These are phyloP conservation scores for Populus ilicifolia DNA, from an alignment of 345 rosid species.

Conservation along the genomic window DNA sequence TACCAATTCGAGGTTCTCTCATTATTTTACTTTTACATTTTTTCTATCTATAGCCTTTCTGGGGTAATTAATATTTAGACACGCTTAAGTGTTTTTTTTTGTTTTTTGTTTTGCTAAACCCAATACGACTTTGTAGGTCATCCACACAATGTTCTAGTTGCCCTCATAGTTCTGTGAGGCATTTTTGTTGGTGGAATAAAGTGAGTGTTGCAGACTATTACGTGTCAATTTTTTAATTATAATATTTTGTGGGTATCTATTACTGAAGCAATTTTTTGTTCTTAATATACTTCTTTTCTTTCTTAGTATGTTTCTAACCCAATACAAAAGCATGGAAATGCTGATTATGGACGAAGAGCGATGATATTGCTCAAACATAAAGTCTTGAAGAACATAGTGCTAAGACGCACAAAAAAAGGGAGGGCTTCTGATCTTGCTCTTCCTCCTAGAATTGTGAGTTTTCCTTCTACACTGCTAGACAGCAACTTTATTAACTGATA, in stretches of 20 bases:
- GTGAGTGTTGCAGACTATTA: conserved; percentile 38
- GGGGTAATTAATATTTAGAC: too few relatives aligned
- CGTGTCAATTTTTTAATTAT: not conserved
- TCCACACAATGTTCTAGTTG: conserved; percentile 57
- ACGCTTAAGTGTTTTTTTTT: not conserved
- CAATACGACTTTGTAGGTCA: conserved; percentile 38
- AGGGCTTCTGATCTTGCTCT: conserved; percentile 99
- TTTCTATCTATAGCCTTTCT: not conserved
- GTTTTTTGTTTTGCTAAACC: not conserved
- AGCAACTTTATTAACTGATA: conserved; percentile 1
- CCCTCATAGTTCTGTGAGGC: conserved; percentile 77
- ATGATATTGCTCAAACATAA: conserved; percentile 89
- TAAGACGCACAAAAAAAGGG: conserved; percentile 90
- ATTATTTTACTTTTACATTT: not conserved
- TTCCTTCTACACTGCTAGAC: conserved; percentile 9
- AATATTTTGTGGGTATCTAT: not conserved
- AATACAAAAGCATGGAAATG: conserved; percentile 49
- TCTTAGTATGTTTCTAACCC: conserved; percentile 74
- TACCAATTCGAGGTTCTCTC: not conserved
- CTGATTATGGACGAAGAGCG: conserved; percentile 53
- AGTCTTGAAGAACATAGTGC: conserved; percentile 57
- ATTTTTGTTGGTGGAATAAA: conserved; percentile 99
- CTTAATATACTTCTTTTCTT: conserved; percentile 1
- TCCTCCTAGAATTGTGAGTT: conserved; percentile 85
- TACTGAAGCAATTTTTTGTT: not conserved